Base-by-base conservation (phyloP, 225 moss, liverwort and hornwort species). In the Ulota crispa region DNA sequence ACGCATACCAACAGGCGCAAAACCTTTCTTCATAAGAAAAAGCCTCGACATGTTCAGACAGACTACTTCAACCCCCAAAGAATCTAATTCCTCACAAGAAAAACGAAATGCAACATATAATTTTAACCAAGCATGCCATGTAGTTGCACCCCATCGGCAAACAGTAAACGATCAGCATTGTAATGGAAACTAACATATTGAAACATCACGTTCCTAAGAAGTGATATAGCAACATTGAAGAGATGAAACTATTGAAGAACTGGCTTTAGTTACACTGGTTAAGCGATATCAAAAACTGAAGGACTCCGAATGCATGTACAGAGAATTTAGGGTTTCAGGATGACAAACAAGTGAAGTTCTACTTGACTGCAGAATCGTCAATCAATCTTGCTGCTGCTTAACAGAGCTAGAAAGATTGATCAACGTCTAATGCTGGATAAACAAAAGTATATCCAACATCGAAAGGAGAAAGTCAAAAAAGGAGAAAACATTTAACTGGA, bases 1-100 rank as follows among this genome's bases (percentile, higher is more conserved):
- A 88, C 79, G 91, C 92, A 95, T 79, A 64, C 84, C 87, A 90
- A 90, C 85, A 89, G 85, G 86, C 77, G 86, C 89, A 85, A 37
- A 86, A 83, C 85, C 89, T 88, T 83, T 67, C 73, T 80, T 81
- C 83, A 86, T 88, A 47, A 91, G 86, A 88, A 85, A 26, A 64
- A 83, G 79, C 79, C 50, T 73, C 78, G 66, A 11, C 37, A 45
- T 57, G 69, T 64, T 63, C 61, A 43, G 10, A 73, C 61, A 43
- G 10, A 73, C 21, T 62, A 83, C 50, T 77, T 66, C 1, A 34
- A 67, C 77, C 68, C 68, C 62, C 6, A 14, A 62, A 64, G 4
- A 20, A 37, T 41, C 26, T 41, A 63, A 64, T 34, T 65, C 30
- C 80, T 68, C 82, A 77, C 0, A 62, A 34, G 16, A 66, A 53